These are phyloP conservation scores for Cercospora sp. DNA, from an alignment of 2,329 filamentous ascomycete genomes.

Conservation along the genomic window DNA sequence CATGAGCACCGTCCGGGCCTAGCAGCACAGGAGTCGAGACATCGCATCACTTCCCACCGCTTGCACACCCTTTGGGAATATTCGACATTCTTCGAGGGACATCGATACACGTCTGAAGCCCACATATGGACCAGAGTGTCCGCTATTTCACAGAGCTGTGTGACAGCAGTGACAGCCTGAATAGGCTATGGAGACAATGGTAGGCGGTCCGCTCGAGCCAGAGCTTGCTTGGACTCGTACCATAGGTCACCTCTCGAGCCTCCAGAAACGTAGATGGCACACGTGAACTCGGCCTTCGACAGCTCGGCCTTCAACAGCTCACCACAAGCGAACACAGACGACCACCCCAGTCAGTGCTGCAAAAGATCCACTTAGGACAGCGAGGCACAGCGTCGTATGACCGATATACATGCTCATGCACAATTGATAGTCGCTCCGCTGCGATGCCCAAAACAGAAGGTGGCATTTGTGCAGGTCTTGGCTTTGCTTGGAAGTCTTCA, in stretches of 20 bases:
- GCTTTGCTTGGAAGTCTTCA: constrained; percentile 13
- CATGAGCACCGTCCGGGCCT: background rate
- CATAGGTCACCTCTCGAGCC: background rate
- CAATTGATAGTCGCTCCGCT: background rate
- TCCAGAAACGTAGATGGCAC: background rate
- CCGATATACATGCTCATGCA: background rate
- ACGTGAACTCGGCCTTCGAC: background rate
- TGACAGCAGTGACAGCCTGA: background rate
- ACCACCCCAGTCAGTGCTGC: background rate
- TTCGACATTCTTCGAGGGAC: background rate
- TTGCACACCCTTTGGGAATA: background rate
- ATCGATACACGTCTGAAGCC: background rate
- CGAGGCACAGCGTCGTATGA: background rate
- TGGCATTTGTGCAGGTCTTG: background rate
- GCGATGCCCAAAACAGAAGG: constrained; percentile 10
- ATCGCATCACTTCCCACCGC: background rate
- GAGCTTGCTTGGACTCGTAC: background rate
- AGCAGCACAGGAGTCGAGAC: no score
- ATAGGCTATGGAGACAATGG: background rate
- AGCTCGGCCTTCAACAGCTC: background rate
- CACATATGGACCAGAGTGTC: background rate
- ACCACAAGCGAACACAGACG: background rate
- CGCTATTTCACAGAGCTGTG: background rate
- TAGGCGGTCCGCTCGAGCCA: background rate
- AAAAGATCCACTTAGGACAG: background rate